phyloP scores from a whole-genome alignment of 1,284 basidiomycete species.

The Cutaneotrichosporon sp. region DNA sequence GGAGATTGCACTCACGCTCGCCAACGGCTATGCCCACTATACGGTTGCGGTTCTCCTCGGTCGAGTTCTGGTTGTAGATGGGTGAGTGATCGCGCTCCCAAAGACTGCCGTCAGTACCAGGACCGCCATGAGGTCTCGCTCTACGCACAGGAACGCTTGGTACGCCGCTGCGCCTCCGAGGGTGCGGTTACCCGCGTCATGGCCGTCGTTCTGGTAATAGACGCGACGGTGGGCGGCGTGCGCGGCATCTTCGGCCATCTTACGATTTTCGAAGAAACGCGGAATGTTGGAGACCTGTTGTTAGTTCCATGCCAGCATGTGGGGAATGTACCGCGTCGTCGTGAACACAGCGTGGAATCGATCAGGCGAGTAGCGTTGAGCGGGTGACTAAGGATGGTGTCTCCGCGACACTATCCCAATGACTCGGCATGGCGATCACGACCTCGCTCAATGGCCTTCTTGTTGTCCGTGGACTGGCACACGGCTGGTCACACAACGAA shows the following conservation, averaged over 20 bases:
- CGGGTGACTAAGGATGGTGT: too few species aligned
- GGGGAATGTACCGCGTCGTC: background rate
- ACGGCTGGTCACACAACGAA: too few species aligned
- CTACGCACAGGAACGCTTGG: constrained; percentile 41
- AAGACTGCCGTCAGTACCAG: constrained; percentile 19
- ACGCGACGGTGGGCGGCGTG: constrained; percentile 37
- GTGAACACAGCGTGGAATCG: too few species aligned
- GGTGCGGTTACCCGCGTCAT: constrained; percentile 35
- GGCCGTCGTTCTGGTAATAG: constrained; percentile 32
- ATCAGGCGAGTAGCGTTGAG: too few species aligned
- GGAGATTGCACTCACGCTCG: constrained; percentile 31
- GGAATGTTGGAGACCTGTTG: background rate
- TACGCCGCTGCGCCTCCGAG: constrained; percentile 45
- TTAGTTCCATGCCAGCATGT: background rate
- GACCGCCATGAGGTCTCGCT: too few species aligned
- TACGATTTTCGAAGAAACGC: background rate
- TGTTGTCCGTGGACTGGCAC: too few species aligned
- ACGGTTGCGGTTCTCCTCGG: constrained; percentile 34
- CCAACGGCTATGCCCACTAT: constrained; percentile 41
- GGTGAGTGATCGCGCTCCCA: constrained; percentile 44
- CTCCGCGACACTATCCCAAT: too few species aligned
- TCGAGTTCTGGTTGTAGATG: constrained; percentile 30
- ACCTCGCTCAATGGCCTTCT: too few species aligned
- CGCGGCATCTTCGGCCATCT: constrained; percentile 34
- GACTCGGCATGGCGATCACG: too few species aligned